phyloP scores from a whole-genome alignment of 805 yeast species.

The Yamadazyma insecticola region DNA sequence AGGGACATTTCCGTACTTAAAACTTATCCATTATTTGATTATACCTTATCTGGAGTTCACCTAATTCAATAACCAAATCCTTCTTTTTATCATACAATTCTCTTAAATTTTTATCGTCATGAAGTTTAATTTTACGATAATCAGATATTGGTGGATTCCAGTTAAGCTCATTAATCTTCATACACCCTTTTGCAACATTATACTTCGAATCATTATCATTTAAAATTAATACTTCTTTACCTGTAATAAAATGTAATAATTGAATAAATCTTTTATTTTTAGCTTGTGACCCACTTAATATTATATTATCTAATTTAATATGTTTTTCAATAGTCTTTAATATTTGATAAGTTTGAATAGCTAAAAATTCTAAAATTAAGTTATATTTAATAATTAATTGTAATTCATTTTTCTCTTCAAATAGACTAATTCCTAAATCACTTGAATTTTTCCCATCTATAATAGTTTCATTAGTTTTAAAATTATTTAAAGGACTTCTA shows the following conservation, averaged over 20 bases:
- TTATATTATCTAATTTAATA: slow-evolving; percentile 25
- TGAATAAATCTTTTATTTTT: slow-evolving; percentile 38
- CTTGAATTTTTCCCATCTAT: slow-evolving; percentile 40
- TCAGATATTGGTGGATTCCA: no score
- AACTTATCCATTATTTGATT: no score
- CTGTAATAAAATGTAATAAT: slow-evolving; percentile 6
- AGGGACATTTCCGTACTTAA: no score
- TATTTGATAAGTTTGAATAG: slow-evolving; percentile 45
- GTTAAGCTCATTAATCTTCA: no score
- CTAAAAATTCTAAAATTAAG: slow-evolving; percentile 45
- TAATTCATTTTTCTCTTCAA: slow-evolving; percentile 24
- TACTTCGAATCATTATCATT: slow-evolving; percentile 5
- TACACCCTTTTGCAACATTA: slow-evolving; percentile 11
- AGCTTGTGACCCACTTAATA: slow-evolving; percentile 54
- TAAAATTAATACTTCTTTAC: slow-evolving; percentile 1
- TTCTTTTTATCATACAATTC: no score
- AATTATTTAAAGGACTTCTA: slow-evolving; percentile 52
- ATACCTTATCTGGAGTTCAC: no score
- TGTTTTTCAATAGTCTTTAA: slow-evolving; percentile 16
- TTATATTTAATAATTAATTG: slow-evolving; percentile 41
- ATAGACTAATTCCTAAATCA: slow-evolving; percentile 3
- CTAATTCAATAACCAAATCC: no score
- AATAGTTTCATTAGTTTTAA: slow-evolving; percentile 43
- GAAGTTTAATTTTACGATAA: no score
- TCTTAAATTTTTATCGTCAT: no score